Percentiles rank a stretch among this genome's conserved stretches.
phyloP scores from a whole-genome alignment of 169 alveolate species.

The Cryptosporidium viatorum region DNA sequence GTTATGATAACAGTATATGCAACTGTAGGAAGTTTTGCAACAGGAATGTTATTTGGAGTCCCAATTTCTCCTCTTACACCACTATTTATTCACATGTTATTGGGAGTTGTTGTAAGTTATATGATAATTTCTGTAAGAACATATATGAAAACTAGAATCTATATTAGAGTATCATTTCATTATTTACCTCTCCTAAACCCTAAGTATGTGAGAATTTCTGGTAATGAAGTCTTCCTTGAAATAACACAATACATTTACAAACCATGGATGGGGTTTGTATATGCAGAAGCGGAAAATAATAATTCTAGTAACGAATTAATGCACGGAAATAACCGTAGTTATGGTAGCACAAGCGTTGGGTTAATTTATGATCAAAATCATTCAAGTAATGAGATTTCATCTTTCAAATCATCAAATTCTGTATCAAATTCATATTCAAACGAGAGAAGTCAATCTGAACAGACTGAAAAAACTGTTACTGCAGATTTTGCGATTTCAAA shows the following conservation, averaged over 20 bases:
- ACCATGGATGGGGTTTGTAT: constrained; percentile 69
- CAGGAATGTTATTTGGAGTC: constrained; percentile 73
- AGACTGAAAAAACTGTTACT: not conserved
- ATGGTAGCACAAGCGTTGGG: constrained; percentile 26
- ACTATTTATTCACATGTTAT: constrained; percentile 60
- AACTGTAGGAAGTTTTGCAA: constrained; percentile 73
- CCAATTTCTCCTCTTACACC: constrained; percentile 73
- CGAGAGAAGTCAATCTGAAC: not conserved
- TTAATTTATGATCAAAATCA: not conserved
- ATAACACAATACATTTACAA: constrained; percentile 63
- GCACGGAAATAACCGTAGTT: constrained; percentile 2
- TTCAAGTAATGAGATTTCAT: constrained; percentile 23
- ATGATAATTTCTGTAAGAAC: constrained; percentile 72
- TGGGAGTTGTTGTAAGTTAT: constrained; percentile 73
- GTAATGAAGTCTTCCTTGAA: constrained; percentile 59
- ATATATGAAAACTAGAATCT: constrained; percentile 45
- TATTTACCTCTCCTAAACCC: constrained; percentile 44
- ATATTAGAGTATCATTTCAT: constrained; percentile 25
- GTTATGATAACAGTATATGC: constrained; percentile 63
- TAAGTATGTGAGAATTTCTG: constrained; percentile 57
- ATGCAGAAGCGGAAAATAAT: constrained; percentile 8
- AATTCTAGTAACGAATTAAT: not conserved
- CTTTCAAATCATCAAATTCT: not conserved
- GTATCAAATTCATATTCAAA: not conserved
- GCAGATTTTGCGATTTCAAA: not conserved